Percentiles rank a stretch among this genome's conserved stretches.
Conservation (phyloP, 305 asterid species). For the Fraxinus albicans region DNA sequence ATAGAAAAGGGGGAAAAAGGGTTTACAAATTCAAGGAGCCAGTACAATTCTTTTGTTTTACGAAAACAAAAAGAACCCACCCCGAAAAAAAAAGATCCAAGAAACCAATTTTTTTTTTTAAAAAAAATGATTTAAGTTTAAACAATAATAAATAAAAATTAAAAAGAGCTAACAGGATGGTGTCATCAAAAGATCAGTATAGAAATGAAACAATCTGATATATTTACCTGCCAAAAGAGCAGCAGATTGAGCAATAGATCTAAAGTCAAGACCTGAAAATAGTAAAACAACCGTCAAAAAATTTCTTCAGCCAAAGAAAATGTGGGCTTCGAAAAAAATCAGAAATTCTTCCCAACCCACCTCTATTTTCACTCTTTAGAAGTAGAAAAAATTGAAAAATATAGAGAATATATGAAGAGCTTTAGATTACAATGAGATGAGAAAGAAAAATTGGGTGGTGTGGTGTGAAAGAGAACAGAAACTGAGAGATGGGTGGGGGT, state of each 20-base stretch:
- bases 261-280: slow-evolving; percentile 55
- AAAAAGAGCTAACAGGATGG: slow-evolving; percentile 14
- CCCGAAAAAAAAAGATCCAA: slow-evolving; percentile 19
- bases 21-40: neutral
- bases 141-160: slow-evolving; percentile 13
- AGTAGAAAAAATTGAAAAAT: neutral
- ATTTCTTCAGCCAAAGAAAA: neutral
- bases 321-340: slow-evolving; percentile 16
- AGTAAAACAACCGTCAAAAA: slow-evolving; percentile 28
- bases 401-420: slow-evolving; percentile 21
- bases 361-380: slow-evolving; percentile 21
- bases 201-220: slow-evolving; percentile 26
- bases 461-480: slow-evolving; percentile 34
- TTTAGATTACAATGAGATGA: slow-evolving; percentile 31
- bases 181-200: slow-evolving; percentile 27
- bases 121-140: slow-evolving; percentile 7
- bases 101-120: neutral
- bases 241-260: slow-evolving; percentile 56
- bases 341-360: slow-evolving; percentile 28
- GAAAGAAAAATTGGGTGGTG: slow-evolving; percentile 50
- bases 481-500: slow-evolving; percentile 41
- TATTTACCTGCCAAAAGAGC: slow-evolving; percentile 49
- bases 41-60: neutral
- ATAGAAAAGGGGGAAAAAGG: neutral
- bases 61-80: slow-evolving; percentile 23